Evolutionary conservation across 495 filamentous ascomycete species (phyloP).

Genomic region (Penicillium mononematosum): DNA sequence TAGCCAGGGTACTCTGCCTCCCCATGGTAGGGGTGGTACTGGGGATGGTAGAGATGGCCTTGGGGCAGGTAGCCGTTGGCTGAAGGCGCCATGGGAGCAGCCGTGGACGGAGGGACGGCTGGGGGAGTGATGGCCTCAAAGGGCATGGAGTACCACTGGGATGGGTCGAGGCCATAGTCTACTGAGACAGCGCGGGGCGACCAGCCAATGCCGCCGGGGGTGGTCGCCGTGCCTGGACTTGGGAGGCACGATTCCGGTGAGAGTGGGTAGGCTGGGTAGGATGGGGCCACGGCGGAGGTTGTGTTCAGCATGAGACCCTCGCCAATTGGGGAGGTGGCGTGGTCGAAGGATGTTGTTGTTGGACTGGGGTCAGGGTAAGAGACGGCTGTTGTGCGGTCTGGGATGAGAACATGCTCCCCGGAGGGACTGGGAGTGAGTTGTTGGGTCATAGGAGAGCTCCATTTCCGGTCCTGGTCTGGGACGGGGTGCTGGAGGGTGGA

Average conservation of each 20-base stretch:
- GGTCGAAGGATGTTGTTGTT: slow-evolving; percentile 32
- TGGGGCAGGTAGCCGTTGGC: slow-evolving; percentile 23
- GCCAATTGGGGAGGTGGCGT: slow-evolving; percentile 28
- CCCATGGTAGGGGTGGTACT: slow-evolving; percentile 17
- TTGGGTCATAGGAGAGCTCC: slow-evolving; percentile 26
- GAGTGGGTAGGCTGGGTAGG: slow-evolving; percentile 29
- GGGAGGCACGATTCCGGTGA: slow-evolving; percentile 30
- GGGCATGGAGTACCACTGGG: slow-evolving; percentile 38
- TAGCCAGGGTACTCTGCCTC: slow-evolving; percentile 27
- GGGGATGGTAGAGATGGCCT: slow-evolving; percentile 22
- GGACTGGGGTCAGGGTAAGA: slow-evolving; percentile 21
- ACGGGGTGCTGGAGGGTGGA: slow-evolving; percentile 16
- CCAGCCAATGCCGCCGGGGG: slow-evolving; percentile 20
- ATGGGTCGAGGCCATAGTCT: slow-evolving; percentile 25
- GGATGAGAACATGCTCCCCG: slow-evolving; percentile 25
- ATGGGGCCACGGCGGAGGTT: slow-evolving; percentile 24
- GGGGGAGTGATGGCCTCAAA: slow-evolving; percentile 33
- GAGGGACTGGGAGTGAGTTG: slow-evolving; percentile 31
- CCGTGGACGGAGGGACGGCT: slow-evolving; percentile 26
- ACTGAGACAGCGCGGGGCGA: slow-evolving; percentile 26
- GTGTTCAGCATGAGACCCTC: slow-evolving; percentile 24
- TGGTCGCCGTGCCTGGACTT: slow-evolving; percentile 20
- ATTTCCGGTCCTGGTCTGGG: slow-evolving; percentile 23
- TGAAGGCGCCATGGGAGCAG: slow-evolving; percentile 29
- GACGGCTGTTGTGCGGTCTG: slow-evolving; percentile 21